Conservation (phyloP, 768 basidiomycete genomes). For the Collybia nuda region DNA sequence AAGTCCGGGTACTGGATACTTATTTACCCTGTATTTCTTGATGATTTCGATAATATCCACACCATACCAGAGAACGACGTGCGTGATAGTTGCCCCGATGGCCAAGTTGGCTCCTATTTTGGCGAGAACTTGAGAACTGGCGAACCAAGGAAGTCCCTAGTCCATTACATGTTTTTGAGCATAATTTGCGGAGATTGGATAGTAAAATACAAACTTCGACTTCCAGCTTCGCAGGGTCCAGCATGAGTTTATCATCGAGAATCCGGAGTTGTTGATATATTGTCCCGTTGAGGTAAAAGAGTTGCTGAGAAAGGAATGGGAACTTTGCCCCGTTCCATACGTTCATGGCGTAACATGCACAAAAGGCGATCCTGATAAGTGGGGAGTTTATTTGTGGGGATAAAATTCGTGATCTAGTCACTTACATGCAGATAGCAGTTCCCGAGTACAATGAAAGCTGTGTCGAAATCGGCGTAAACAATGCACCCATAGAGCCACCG, state of each 20-base stretch:
- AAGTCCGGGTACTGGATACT: too few relatives aligned
- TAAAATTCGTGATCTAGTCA: background rate
- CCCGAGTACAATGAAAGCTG: slow-evolving; percentile 53
- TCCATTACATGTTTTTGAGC: slow-evolving; percentile 3
- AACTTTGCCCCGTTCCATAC: slow-evolving; percentile 7
- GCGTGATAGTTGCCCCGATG: slow-evolving; percentile 48
- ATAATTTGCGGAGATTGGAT: slow-evolving; percentile 1
- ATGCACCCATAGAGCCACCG: slow-evolving; percentile 42
- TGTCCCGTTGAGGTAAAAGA: slow-evolving; percentile 46
- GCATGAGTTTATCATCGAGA: slow-evolving; percentile 46
- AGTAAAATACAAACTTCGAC: slow-evolving; percentile 30
- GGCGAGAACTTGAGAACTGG: slow-evolving; percentile 41
- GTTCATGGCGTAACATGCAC: slow-evolving; percentile 1
- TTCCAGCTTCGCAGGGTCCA: slow-evolving; percentile 49
- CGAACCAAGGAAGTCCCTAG: slow-evolving; percentile 45
- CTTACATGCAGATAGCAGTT: slow-evolving; percentile 51
- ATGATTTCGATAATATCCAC: slow-evolving; percentile 44
- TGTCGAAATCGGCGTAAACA: slow-evolving; percentile 54
- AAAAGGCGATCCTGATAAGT: background rate
- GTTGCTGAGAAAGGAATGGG: slow-evolving; percentile 23
- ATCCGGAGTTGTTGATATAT: slow-evolving; percentile 52
- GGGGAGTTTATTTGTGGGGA: too few relatives aligned
- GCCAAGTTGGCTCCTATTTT: slow-evolving; percentile 37
- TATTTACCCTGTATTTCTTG: slow-evolving; percentile 35
- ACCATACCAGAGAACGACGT: slow-evolving; percentile 53